Percentiles rank a stretch among this genome's conserved stretches.
phyloP scores from a whole-genome alignment of 2,329 filamentous ascomycete genomes.

The Fusarium verticillioides region DNA sequence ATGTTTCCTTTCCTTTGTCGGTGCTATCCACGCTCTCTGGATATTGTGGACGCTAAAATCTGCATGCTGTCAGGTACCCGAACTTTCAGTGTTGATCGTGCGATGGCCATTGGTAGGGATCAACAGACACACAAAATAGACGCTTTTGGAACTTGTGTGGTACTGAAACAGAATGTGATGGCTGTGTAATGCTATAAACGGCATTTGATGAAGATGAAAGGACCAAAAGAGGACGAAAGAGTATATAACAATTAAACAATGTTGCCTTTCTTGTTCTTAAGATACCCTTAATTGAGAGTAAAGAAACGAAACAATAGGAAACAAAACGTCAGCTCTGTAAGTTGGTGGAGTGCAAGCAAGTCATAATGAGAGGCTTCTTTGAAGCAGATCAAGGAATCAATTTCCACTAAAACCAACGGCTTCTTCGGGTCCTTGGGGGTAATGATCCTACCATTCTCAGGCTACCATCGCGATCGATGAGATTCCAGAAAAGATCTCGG shows the following conservation, averaged over 20 bases:
- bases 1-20: not conserved
- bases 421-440: not conserved
- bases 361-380: not conserved
- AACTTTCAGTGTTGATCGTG: not conserved
- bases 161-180: not conserved
- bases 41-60: constrained; percentile 13
- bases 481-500: constrained; percentile 1
- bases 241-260: not conserved
- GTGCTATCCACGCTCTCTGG: not conserved
- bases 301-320: not conserved
- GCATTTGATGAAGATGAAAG: not conserved
- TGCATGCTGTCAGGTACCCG: constrained; percentile 37
- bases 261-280: not conserved
- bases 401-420: not conserved
- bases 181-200: not conserved
- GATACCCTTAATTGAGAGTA: not conserved
- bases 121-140: not conserved
- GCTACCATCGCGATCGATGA: constrained; percentile 18
- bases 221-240: not conserved
- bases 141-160: not conserved
- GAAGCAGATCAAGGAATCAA: not conserved
- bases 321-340: not conserved
- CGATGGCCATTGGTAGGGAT: not conserved
- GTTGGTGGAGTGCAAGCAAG: not conserved
- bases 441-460: not conserved